Evolutionary conservation across 371 early-diverging fungal species (phyloP), one percentile per base, ranked within the genome.

Genomic region (Fennellomyces sp.): DNA sequence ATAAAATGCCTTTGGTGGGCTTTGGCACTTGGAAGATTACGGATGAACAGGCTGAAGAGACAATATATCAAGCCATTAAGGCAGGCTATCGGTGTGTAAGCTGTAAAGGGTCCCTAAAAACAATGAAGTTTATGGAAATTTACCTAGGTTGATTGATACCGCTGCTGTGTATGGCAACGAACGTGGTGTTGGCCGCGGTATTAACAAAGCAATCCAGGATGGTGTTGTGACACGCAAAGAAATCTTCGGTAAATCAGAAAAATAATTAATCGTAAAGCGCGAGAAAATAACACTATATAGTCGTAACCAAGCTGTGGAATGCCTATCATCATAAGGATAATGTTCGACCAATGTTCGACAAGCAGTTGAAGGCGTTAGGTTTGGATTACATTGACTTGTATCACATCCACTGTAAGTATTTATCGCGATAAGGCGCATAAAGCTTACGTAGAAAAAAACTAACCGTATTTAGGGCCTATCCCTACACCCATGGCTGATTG

Each of bases 241-340:
- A 5, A 28, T 79, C 5, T 79, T 79, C 35, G 53, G 79, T 79
- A 72, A 70, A 72, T 60, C 5, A 2, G 31, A 23, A n/a, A n/a
- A n/a, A n/a, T n/a, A n/a, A n/a, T n/a, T n/a, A n/a, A n/a, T n/a
- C n/a, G n/a, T n/a, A n/a, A n/a, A n/a, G n/a, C n/a, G n/a, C n/a
- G n/a, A n/a, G n/a, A n/a, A 30, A 27, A 31, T 21, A 30, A 11
- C 17, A 38, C 28, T 15, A 76, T 27, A 80, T 84, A 80, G 84
- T 91, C 54, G 87, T 89, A 23, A 83, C 88, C 30, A 93, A 93
- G 70, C 71, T 91, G 25, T 88, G 87, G 89, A 88, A 87, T 56
- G 73, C 72, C 23, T 68, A 65, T 45, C 86, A 84, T 49, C 39
- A 52, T 26, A 80, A 80, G 38, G 70, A 76, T 2, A 47, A 77